Base-by-base conservation (phyloP, 2,329 filamentous ascomycete species). In the Aspergillus jensenii region DNA sequence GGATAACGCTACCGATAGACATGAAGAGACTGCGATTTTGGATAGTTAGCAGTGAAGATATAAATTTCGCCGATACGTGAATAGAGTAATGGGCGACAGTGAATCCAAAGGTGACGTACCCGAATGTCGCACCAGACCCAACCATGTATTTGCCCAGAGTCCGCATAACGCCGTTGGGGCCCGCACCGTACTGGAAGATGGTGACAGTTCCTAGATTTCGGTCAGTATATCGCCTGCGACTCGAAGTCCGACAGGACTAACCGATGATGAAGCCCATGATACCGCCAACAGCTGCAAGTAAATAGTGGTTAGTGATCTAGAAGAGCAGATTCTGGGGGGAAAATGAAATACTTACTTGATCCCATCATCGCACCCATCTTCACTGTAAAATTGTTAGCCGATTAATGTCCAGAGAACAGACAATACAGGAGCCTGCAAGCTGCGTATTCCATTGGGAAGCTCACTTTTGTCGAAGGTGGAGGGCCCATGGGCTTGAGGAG, bases 331-430 rank as follows among this genome's bases (percentile, higher is more conserved):
- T 44, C 9, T 59, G 46, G 33, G 40, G 6, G 14, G 23, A 33
- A 25, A 35, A n/a, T n/a, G 41, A 37, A 61, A 46, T 46, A 85
- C 92, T 70, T 90, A 98, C 93, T 96, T 75, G 92, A 91, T 68
- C 95, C 95, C 92, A 98, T 98, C 88, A 99, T 88, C 62, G 90
- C 92, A 68, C 95, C 95, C 92, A 98, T 97, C 83, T 96, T 97
- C 76, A 93, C 92, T 96, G 74, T 68, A 63, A 49, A 57, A 41
- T 61, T 27, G 74, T 79, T 71, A 73, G 68, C 48, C 58, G 54
- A 59, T 53, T 35, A 19, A n/a, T 41, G 3, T 25, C 9, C 35
- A 21, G 23, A 21, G 35, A 51, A 49, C 48, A 53, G 19, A 45
- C 40, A 59, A 43, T 19, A 37, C 23, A 21, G 33, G 12, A 14